These are phyloP conservation scores for Calamus simplicifolius DNA, from an alignment of 176 grass and related monocot species.

Conservation along the genomic window DNA sequence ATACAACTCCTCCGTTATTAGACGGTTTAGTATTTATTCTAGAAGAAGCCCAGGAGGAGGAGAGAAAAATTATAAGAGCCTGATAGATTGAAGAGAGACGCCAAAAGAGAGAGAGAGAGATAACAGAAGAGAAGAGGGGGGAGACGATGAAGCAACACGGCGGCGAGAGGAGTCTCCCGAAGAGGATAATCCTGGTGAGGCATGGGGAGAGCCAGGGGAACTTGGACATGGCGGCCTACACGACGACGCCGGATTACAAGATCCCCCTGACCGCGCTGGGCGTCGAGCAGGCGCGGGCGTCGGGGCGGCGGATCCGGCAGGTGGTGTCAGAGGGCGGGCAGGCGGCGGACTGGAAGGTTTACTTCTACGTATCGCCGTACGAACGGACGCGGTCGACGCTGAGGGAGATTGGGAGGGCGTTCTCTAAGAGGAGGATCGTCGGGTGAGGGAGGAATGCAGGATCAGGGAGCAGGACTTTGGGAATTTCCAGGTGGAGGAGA, in stretches of 20 bases:
- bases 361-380: conserved; percentile 97
- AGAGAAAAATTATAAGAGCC: too few relatives aligned
- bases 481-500: conserved; percentile 93
- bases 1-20: too few relatives aligned
- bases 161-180: conserved; percentile 47
- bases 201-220: conserved; percentile 98
- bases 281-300: conserved; percentile 48
- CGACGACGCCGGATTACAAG: conserved; percentile 82
- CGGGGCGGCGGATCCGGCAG: conserved; percentile 37
- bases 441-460: conserved; percentile 94
- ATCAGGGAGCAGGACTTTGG: conserved; percentile 97
- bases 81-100: too few relatives aligned
- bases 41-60: too few relatives aligned
- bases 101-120: too few relatives aligned
- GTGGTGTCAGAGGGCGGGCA: conserved; percentile 8
- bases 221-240: conserved; percentile 84
- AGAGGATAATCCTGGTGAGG: conserved; percentile 87
- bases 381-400: conserved; percentile 79
- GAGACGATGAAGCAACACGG: too few relatives aligned
- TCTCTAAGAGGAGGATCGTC: conserved; percentile 62
- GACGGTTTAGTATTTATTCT: too few relatives aligned
- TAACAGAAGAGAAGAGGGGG: too few relatives aligned
- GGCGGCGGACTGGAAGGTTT: conserved; percentile 55
- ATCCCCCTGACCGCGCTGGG: conserved; percentile 73
- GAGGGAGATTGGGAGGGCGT: conserved; percentile 62